phyloP scores from a whole-genome alignment of 257 asterid genomes.

The Henckelia pumila region DNA sequence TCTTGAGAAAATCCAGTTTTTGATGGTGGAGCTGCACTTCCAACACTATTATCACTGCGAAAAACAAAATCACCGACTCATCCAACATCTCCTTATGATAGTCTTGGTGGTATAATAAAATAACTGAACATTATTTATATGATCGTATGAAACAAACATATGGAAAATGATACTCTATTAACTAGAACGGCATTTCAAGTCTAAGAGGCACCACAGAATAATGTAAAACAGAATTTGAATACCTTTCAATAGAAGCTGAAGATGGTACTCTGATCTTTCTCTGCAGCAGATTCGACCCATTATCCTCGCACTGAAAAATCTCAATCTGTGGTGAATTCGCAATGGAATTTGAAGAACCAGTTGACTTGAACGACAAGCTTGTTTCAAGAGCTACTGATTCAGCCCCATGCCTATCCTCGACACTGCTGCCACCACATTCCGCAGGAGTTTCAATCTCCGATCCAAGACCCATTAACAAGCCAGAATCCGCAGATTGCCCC shows the following conservation, averaged over 20 bases:
- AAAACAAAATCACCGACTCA: slow-evolving; percentile 21
- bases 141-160: neutral
- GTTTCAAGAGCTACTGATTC: slow-evolving; percentile 76
- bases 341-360: slow-evolving; percentile 64
- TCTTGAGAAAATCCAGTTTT: slow-evolving; percentile 43
- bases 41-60: slow-evolving; percentile 60
- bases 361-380: slow-evolving; percentile 77
- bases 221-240: slow-evolving; percentile 6
- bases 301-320: slow-evolving; percentile 43
- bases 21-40: slow-evolving; percentile 37
- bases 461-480: slow-evolving; percentile 41
- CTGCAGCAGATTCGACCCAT: slow-evolving; percentile 43
- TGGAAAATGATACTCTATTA: too few species aligned
- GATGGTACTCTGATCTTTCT: slow-evolving; percentile 58
- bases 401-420: slow-evolving; percentile 36
- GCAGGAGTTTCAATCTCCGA: slow-evolving; percentile 45
- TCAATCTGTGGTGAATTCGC: slow-evolving; percentile 62
- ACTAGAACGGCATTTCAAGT: too few species aligned
- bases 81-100: neutral
- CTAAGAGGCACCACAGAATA: too few species aligned
- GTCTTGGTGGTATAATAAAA: neutral
- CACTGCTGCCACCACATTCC: slow-evolving; percentile 43
- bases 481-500: slow-evolving; percentile 61
- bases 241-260: slow-evolving; percentile 78
- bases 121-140: neutral